Evolutionary conservation across 441 rosid genomes (phyloP).

Genomic region (Gossypium lobatum): DNA sequence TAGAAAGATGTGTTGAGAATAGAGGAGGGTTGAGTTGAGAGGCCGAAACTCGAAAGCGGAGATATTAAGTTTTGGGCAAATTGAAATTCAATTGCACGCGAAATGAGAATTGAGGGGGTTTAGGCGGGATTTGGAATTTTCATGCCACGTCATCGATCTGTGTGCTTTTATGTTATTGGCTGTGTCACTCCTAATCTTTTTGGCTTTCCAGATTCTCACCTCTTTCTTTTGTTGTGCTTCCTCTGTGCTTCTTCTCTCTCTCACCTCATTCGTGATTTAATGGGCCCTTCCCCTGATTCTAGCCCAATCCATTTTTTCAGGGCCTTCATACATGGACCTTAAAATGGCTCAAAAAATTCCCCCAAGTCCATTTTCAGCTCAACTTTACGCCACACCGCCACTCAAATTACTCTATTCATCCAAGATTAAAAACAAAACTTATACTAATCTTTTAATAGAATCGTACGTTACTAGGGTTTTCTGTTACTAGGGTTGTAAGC

Average conservation of each 20-base stretch:
- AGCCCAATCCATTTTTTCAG: not conserved
- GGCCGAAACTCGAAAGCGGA: conserved; percentile 24
- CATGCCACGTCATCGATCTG: conserved; percentile 60
- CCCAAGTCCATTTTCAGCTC: too few species aligned
- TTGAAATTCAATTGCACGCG: conserved; percentile 80
- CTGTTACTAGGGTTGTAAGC: too few species aligned
- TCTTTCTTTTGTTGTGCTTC: conserved; percentile 40
- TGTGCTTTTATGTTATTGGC: conserved; percentile 10
- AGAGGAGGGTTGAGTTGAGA: not conserved
- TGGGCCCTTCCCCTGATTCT: not conserved
- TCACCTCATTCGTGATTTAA: conserved; percentile 4
- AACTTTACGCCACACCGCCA: too few species aligned
- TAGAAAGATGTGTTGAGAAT: too few species aligned
- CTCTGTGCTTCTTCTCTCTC: conserved; percentile 39
- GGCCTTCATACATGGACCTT: too few species aligned
- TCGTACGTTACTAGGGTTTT: too few species aligned
- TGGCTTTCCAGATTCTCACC: conserved; percentile 8
- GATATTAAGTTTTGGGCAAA: conserved; percentile 45
- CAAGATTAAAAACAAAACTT: too few species aligned
- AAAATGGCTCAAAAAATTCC: too few species aligned
- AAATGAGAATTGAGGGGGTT: conserved; percentile 55
- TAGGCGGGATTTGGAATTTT: conserved; percentile 69
- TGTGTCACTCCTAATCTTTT: conserved; percentile 24
- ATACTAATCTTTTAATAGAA: too few species aligned
- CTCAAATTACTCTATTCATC: too few species aligned